These are phyloP conservation scores for Fusarium praegraminearum DNA, from an alignment of 2,329 filamentous ascomycete species.

Conservation along the genomic window DNA sequence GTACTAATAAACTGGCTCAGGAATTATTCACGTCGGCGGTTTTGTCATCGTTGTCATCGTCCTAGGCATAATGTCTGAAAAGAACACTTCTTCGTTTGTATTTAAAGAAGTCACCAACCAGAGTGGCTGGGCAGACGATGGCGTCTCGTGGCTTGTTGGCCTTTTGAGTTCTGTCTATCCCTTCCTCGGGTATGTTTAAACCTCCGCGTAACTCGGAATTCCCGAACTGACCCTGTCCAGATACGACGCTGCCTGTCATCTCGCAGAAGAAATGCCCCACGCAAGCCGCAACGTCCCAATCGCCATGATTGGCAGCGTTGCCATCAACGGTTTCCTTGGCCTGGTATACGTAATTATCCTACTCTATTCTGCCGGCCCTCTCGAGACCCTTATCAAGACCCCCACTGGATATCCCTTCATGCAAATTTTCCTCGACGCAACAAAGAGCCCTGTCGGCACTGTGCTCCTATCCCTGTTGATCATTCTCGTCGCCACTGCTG, in stretches of 20 bases:
- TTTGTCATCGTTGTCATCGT: conserved; percentile 48
- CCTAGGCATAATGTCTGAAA: conserved; percentile 49
- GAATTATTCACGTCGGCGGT: conserved; percentile 46
- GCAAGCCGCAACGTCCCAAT: conserved; percentile 51
- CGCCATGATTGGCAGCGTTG: conserved; percentile 52
- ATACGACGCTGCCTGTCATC: conserved; percentile 52
- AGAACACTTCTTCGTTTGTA: conserved; percentile 49
- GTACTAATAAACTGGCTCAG: conserved; percentile 19
- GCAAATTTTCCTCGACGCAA: conserved; percentile 54
- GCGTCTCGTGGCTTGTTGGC: conserved; percentile 51
- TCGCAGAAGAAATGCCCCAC: conserved; percentile 52
- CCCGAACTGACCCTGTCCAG: conserved; percentile 19
- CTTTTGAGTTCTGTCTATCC: conserved; percentile 51
- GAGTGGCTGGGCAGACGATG: conserved; percentile 50
- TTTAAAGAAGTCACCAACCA: conserved; percentile 51
- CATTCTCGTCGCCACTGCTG: conserved; percentile 47
- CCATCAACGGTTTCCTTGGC: conserved; percentile 60
- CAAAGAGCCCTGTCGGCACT: conserved; percentile 42
- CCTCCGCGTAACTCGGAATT: accelerated
- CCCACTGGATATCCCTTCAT: conserved; percentile 59
- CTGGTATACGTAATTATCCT: conserved; percentile 57
- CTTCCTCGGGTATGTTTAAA: conserved; percentile 48
- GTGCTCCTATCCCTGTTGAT: conserved; percentile 49
- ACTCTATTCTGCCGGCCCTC: conserved; percentile 56
- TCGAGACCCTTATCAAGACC: conserved; percentile 54